phyloP scores from a whole-genome alignment of 2,329 filamentous ascomycete genomes.

The Stemphylium beticola region DNA sequence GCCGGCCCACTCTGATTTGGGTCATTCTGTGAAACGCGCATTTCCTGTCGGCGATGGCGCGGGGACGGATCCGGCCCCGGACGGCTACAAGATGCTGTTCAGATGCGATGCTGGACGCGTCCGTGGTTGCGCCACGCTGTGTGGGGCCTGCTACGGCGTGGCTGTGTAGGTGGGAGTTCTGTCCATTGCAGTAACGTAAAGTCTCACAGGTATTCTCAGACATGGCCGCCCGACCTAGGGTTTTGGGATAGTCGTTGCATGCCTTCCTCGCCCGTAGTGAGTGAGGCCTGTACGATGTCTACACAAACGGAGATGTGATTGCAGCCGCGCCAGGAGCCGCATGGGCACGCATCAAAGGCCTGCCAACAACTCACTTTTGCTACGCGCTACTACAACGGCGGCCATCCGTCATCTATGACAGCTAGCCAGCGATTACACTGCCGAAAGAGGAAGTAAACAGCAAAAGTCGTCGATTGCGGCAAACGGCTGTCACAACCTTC shows the following conservation, averaged over 20 bases:
- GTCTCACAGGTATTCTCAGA: neutral
- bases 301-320: too few relatives aligned
- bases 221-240: neutral
- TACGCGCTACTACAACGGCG: neutral
- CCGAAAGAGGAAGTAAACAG: constrained; percentile 2
- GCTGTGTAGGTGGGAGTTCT: neutral
- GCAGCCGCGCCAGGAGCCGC: too few relatives aligned
- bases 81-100: neutral
- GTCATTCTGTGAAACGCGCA: neutral
- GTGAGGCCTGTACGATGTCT: too few relatives aligned
- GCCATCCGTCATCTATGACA: neutral
- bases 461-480: constrained; percentile 3
- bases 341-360: neutral
- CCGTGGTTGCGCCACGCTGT: neutral
- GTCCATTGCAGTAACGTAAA: neutral
- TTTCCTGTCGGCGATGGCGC: constrained; percentile 7
- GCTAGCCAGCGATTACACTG: neutral
- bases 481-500: constrained; percentile 10
- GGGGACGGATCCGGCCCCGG: neutral
- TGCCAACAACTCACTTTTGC: neutral
- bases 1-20: neutral
- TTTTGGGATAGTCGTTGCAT: neutral
- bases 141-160: neutral
- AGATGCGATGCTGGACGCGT: neutral
- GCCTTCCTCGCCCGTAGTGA: too few relatives aligned